Percentiles rank a stretch among this genome's conserved stretches.
Conservation (phyloP, 495 filamentous ascomycete genomes). For the Friedmanniomyces endolithicus region DNA sequence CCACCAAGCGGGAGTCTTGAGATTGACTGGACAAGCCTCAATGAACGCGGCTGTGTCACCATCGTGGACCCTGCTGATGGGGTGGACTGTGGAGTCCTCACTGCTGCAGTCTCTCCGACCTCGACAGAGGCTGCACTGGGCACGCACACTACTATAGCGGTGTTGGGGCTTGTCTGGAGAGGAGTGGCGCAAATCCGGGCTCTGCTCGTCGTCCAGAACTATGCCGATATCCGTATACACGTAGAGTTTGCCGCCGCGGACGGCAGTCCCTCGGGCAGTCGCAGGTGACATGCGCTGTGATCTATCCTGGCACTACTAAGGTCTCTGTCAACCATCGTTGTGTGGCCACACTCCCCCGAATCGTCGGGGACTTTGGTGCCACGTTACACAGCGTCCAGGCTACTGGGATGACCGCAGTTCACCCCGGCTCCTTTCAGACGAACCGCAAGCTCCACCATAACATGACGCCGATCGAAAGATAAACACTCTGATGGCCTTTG, state of each 20-base stretch:
- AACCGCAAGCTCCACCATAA: slow-evolving; percentile 1
- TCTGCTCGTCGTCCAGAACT: neutral
- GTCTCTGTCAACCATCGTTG: neutral
- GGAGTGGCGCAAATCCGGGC: slow-evolving; percentile 2
- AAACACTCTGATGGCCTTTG: too few relatives aligned
- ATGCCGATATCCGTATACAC: neutral
- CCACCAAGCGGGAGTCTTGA: neutral
- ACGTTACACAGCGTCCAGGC: neutral
- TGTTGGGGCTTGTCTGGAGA: neutral
- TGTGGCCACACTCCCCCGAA: neutral
- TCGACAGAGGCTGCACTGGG: slow-evolving; percentile 6
- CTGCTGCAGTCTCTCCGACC: neutral
- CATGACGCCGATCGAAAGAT: neutral
- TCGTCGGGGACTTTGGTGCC: neutral
- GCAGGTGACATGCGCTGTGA: neutral
- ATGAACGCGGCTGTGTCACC: neutral
- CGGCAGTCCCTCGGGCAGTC: neutral
- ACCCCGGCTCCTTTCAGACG: neutral
- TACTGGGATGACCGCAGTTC: neutral
- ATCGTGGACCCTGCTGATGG: neutral
- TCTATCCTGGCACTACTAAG: neutral
- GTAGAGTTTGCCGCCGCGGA: neutral
- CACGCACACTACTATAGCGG: neutral
- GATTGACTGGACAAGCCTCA: neutral
- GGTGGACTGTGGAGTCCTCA: neutral